Base-by-base conservation (phyloP, 345 rosid species). In the Kandelia obovata region DNA sequence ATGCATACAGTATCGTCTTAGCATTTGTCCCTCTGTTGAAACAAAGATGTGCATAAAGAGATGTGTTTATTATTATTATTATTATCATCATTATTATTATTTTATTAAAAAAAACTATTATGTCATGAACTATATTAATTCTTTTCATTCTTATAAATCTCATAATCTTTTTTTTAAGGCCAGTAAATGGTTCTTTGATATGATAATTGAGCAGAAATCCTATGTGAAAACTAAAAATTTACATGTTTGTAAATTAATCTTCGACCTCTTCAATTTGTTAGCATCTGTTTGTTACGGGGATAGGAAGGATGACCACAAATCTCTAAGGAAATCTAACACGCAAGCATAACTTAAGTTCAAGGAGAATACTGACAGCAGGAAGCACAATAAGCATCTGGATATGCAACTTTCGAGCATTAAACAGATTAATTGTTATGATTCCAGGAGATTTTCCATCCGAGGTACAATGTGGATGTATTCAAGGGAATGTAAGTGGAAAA, bases 381-480 rank as follows among this genome's bases (percentile, higher is more conserved):
- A 75, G 77, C 84, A 80, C 81, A 19, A 71, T 43, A 53, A 69
- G 74, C 82, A 64, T 73, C 25, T 83, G 78, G 78, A 75, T 27
- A 53, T 49, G 80, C 37, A 76, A 58, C 32, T 55, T 66, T 27
- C 6, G 3, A 70, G 7, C 59, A 60, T 49, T 31, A 3, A 43
- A 43, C 5, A 3, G 49, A 43, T 43, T 19, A 3, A 15, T 43
- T 13, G 49, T 28, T 26, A 2, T 68, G 5, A 7, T 20, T 35
- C 23, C 61, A 34, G 43, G 55, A 62, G 73, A 70, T 70, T 70
- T 35, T 7, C 27, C 53, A 52, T 62, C 43, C 39, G 43, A 0
- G 39, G 5, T 0, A 27, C 32, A 49, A 37, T 20, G 21, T 61
- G 25, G 20, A 59, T 31, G 25, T 55, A 6, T 55, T 30, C 8